These are phyloP conservation scores for Ascomycota sp. DNA, from an alignment of 2,329 filamentous ascomycete genomes.

Conservation along the genomic window DNA sequence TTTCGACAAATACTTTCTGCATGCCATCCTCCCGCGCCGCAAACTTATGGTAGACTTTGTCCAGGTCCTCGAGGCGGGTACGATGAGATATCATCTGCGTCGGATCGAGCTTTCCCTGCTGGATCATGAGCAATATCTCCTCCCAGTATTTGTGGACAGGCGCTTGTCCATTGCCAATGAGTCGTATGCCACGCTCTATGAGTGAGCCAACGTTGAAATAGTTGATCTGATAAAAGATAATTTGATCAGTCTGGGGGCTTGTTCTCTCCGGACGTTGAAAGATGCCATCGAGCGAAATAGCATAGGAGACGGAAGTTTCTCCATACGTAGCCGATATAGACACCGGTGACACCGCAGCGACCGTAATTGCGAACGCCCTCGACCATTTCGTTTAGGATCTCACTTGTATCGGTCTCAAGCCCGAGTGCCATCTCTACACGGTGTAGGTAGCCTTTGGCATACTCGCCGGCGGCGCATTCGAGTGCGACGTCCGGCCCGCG, in stretches of 20 bases:
- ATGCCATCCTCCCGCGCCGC: conserved; percentile 43
- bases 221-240: conserved; percentile 33
- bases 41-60: conserved; percentile 43
- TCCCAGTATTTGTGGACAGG: conserved; percentile 77
- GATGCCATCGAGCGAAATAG: no score
- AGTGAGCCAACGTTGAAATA: conserved; percentile 68
- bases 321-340: conserved; percentile 37
- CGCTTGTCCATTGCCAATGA: conserved; percentile 46
- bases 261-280: no score
- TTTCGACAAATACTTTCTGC: conserved; percentile 60
- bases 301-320: no score
- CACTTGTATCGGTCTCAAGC: conserved; percentile 67
- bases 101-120: conserved; percentile 49
- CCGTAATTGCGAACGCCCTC: conserved; percentile 53
- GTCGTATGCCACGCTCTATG: conserved; percentile 70
- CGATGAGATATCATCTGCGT: conserved; percentile 67
- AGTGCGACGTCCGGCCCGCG: conserved; percentile 56
- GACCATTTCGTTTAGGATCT: conserved; percentile 65
- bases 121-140: conserved; percentile 47
- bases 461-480: conserved; percentile 44
- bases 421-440: conserved; percentile 39
- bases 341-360: conserved; percentile 57
- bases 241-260: no score
- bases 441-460: conserved; percentile 39
- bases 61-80: conserved; percentile 52